Conservation (phyloP, 1,284 basidiomycete species). For the Ustilago hordei region DNA sequence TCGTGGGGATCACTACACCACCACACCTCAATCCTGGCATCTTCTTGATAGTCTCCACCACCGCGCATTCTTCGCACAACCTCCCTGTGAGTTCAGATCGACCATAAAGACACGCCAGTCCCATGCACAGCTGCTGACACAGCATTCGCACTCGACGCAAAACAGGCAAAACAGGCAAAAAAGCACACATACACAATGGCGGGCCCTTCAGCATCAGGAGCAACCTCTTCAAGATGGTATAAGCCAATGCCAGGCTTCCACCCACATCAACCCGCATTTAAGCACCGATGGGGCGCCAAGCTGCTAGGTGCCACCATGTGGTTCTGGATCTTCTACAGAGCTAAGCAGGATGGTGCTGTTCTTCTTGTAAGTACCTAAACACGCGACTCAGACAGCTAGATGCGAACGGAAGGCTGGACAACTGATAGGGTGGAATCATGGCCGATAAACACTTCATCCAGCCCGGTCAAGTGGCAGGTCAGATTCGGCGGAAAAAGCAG, state of each 20-base stretch:
- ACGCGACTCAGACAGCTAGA: not conserved
- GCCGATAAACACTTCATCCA: too few species aligned
- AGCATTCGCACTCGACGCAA: not conserved
- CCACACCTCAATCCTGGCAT: not conserved
- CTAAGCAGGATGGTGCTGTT: slow-evolving; percentile 68
- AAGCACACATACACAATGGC: slow-evolving; percentile 24
- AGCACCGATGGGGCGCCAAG: slow-evolving; percentile 63
- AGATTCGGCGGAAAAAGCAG: too few species aligned
- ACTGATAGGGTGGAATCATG: too few species aligned
- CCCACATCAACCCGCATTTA: slow-evolving; percentile 65
- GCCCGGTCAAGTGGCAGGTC: too few species aligned
- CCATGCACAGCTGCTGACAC: not conserved
- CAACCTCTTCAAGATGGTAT: slow-evolving; percentile 55
- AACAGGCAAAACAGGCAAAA: not conserved
- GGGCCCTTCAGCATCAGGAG: slow-evolving; percentile 23
- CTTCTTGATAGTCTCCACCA: not conserved
- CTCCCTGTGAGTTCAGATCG: not conserved
- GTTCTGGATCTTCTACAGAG: slow-evolving; percentile 69
- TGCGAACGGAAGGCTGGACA: too few species aligned
- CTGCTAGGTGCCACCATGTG: slow-evolving; percentile 68
- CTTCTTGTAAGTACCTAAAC: slow-evolving; percentile 59
- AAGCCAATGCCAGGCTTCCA: slow-evolving; percentile 62
- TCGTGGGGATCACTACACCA: not conserved
- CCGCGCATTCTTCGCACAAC: not conserved
- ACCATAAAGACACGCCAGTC: not conserved